Base-by-base conservation (phyloP, 441 rosid species). In the Populus hybrid region DNA sequence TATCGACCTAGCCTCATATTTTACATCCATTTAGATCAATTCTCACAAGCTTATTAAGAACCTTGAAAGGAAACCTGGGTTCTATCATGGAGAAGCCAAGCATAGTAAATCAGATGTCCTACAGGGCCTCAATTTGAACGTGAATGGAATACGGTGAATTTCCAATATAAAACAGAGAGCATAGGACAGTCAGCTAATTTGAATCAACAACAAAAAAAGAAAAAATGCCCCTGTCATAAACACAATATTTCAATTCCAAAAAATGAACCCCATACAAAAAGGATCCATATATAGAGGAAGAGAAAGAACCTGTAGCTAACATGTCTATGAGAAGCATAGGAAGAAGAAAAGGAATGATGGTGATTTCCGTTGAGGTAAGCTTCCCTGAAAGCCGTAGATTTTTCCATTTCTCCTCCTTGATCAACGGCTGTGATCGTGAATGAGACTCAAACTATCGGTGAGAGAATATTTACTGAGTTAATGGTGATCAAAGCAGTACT, bases 251-350 rank as follows among this genome's bases (percentile, higher is more conserved):
- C 67, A 1, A 59, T 1, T 20, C 8, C 11, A 21, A 26, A 57
- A 57, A 46, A 18, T 6, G 69, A 57, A 8, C 40, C 21, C 66
- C 71, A 8, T 67, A 40, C 18, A 38, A n/a, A 28, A 67, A 35
- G 24, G 23, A 38, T 6, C 32, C 36, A 38, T 11, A 8, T 5
- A 46, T 8, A 57, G 1, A 46, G n/a, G 61, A 50, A 76, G 10
- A 64, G 67, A 67, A 38, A 63, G 24, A 50, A 89, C 94, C 94
- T 87, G 90, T 91, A 91, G 79, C 80, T 85, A 57, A 89, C 93
- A 79, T 89, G 87, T 75, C 88, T 84, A 32, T 79, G 88, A 63
- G 94, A 91, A 81, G 67, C 77, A 61, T 87, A 86, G 16, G 84
- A 77, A 61, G 87, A 82, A 53, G 89, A 82, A 77, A 79, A 74